Percentiles rank a stretch among this genome's conserved stretches.
Conservation (phyloP, 2,329 filamentous ascomycete genomes). For the Pezicula carpinea region DNA sequence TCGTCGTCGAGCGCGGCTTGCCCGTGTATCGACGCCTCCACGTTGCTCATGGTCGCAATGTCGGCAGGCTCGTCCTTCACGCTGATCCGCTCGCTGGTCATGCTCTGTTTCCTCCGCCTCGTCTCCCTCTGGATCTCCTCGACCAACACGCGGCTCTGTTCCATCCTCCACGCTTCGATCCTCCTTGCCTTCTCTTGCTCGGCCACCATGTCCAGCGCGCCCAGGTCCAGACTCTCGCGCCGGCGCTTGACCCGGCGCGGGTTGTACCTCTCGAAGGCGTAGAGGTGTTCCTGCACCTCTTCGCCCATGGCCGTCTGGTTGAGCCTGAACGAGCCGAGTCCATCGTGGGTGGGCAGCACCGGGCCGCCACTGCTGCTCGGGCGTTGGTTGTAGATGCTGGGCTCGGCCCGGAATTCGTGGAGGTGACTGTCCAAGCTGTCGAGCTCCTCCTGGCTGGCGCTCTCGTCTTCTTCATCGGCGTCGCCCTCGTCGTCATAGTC, state of each 20-base stretch:
- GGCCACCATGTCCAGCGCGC: constrained; percentile 46
- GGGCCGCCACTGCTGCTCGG: constrained; percentile 33
- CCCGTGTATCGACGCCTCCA: constrained; percentile 13
- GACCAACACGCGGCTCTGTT: constrained; percentile 80
- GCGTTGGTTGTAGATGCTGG: constrained; percentile 26
- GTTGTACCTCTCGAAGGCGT: constrained; percentile 84
- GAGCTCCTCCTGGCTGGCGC: constrained; percentile 72
- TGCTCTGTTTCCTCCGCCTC: constrained; percentile 59
- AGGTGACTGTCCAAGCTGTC: constrained; percentile 92
- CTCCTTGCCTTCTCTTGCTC: constrained; percentile 73
- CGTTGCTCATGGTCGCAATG: constrained; percentile 24
- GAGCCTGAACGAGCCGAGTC: constrained; percentile 77
- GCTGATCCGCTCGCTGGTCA: constrained; percentile 41
- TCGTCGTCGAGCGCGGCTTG: constrained; percentile 31
- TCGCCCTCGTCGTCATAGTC: constrained; percentile 54
- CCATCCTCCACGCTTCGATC: constrained; percentile 88
- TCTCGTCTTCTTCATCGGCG: constrained; percentile 54
- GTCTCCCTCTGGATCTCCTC: constrained; percentile 90
- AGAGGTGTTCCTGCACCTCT: constrained; percentile 76
- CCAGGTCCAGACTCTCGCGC: constrained; percentile 48
- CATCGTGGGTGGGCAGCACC: constrained; percentile 88
- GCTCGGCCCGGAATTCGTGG: constrained; percentile 73
- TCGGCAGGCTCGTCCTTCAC: constrained; percentile 25
- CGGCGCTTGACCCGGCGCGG: constrained; percentile 58
- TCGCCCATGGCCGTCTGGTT: constrained; percentile 47